Conservation (phyloP, 106 monocot species). For the Allium fistulosum region DNA sequence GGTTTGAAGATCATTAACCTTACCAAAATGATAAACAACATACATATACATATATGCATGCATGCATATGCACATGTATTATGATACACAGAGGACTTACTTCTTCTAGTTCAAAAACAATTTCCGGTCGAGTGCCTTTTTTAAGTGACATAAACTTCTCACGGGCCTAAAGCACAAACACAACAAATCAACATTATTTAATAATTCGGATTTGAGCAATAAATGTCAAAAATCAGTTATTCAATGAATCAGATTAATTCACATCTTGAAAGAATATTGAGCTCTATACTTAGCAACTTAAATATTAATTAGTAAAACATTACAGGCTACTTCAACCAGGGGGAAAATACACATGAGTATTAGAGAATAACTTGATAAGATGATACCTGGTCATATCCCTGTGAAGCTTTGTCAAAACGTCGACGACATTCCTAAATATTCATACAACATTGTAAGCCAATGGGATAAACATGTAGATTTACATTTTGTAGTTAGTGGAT, state of each 20-base stretch:
- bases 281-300: no score
- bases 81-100: conserved; percentile 18
- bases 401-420: conserved; percentile 14
- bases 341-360: neutral
- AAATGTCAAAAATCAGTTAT: no score
- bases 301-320: neutral
- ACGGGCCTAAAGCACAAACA: conserved; percentile 45
- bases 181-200: conserved; percentile 7
- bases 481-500: neutral
- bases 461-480: neutral
- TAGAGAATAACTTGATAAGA: neutral
- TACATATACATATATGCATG: neutral
- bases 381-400: conserved; percentile 14
- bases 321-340: neutral
- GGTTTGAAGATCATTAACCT: neutral
- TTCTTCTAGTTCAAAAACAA: conserved; percentile 81
- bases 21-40: neutral
- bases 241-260: no score
- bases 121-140: conserved; percentile 67
- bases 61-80: neutral
- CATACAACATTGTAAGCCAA: neutral
- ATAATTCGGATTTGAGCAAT: no score
- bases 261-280: no score
- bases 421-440: conserved; percentile 10
- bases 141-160: conserved; percentile 84